phyloP scores from a whole-genome alignment of 1,284 basidiomycete genomes.

The Ustilago trichophora region DNA sequence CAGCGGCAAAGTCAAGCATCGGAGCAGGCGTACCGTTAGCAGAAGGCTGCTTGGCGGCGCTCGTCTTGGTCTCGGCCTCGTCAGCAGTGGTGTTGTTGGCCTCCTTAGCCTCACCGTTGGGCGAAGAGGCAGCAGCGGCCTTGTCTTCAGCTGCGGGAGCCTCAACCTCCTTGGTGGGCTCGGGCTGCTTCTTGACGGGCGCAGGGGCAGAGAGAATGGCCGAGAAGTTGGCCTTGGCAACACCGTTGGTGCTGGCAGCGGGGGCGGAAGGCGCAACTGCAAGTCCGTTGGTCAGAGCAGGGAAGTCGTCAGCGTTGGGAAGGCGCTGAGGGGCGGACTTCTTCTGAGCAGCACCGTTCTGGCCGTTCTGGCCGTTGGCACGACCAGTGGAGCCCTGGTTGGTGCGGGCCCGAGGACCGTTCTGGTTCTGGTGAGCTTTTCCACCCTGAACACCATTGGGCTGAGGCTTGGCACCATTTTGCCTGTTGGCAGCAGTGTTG shows the following conservation, averaged over 20 bases:
- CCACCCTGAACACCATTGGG: constrained; percentile 29
- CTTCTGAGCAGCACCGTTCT: constrained; percentile 29
- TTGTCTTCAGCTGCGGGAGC: constrained; percentile 24
- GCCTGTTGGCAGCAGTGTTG: constrained; percentile 10
- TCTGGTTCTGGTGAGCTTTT: constrained; percentile 27
- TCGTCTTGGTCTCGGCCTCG: constrained; percentile 22
- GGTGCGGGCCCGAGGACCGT: constrained; percentile 10
- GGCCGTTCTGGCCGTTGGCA: constrained; percentile 25
- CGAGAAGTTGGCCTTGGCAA: constrained; percentile 63
- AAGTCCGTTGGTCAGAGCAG: constrained; percentile 71
- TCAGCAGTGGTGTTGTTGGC: background rate
- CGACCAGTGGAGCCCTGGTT: constrained; percentile 24
- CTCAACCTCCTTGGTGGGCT: constrained; percentile 43
- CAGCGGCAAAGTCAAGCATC: constrained; percentile 54
- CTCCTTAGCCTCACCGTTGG: constrained; percentile 12
- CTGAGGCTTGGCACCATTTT: constrained; percentile 35
- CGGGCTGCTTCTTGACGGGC: constrained; percentile 49
- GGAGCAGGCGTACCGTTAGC: constrained; percentile 13
- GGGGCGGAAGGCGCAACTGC: constrained; percentile 18
- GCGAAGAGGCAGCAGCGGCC: constrained; percentile 3
- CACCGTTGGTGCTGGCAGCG: constrained; percentile 53
- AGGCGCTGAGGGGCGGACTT: constrained; percentile 72
- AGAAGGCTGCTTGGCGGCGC: constrained; percentile 6
- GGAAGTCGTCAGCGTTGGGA: constrained; percentile 86
- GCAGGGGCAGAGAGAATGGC: constrained; percentile 65